Conservation (phyloP, 495 filamentous ascomycete species). For the Trichoderma reesei region DNA sequence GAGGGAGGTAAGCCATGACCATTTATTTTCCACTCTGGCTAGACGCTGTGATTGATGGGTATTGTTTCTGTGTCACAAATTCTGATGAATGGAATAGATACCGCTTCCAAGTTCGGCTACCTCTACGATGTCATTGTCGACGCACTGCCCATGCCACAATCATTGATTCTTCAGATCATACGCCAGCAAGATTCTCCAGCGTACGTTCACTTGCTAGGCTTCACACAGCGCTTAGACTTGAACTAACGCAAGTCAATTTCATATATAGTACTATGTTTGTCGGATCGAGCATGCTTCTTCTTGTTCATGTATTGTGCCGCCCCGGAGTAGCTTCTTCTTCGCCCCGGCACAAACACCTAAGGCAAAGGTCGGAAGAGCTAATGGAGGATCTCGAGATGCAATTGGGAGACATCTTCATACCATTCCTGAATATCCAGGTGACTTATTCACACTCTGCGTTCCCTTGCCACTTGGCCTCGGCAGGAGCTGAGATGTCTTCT, state of each 20-base stretch:
- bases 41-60: too few species aligned
- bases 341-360: constrained; percentile 14
- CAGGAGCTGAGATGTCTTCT: constrained; percentile 14
- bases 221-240: background rate
- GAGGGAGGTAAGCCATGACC: background rate
- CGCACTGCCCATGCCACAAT: constrained; percentile 23
- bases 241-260: constrained; percentile 9
- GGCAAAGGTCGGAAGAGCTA: constrained; percentile 35
- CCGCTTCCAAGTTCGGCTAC: constrained; percentile 26
- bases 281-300: constrained; percentile 28
- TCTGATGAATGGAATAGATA: constrained; percentile 13
- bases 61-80: too few species aligned
- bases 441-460: constrained; percentile 43
- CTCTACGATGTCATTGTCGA: constrained; percentile 33
- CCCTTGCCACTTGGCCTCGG: constrained; percentile 14
- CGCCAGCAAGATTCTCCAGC: constrained; percentile 19
- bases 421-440: constrained; percentile 38
- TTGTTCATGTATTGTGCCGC: constrained; percentile 24
- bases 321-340: constrained; percentile 13
- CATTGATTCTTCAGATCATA: constrained; percentile 28
- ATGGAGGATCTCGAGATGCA: constrained; percentile 41
- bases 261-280: constrained; percentile 24
- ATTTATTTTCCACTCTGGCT: too few species aligned
- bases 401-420: constrained; percentile 29
- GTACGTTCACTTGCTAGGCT: constrained; percentile 13